These are phyloP conservation scores for Sarocladium strictum DNA, from an alignment of 2,329 filamentous ascomycete genomes.

Conservation along the genomic window DNA sequence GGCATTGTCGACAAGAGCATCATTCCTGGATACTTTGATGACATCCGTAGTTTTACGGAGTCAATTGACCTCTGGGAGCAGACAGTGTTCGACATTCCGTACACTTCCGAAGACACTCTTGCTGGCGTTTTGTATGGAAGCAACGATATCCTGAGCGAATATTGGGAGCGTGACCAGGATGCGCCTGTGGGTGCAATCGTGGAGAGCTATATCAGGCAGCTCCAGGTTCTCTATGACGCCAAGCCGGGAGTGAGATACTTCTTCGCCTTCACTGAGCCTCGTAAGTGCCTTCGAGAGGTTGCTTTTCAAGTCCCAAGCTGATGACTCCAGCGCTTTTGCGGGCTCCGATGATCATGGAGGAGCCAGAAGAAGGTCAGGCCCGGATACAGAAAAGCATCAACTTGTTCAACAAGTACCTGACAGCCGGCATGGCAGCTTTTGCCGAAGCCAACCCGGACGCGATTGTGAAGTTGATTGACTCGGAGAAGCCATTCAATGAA, in stretches of 20 bases:
- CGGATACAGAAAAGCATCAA: not conserved
- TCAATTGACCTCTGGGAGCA: conserved; percentile 29
- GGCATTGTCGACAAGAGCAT: conserved; percentile 43
- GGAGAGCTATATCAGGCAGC: conserved; percentile 34
- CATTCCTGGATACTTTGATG: conserved; percentile 39
- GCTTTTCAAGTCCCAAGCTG: not conserved
- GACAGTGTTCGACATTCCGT: conserved; percentile 26
- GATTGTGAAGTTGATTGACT: not conserved
- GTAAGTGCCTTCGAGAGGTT: conserved; percentile 16
- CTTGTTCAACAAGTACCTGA: not conserved
- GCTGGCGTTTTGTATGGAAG: conserved; percentile 50
- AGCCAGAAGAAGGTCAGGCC: not conserved
- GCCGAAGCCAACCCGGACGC: not conserved
- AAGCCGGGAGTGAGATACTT: conserved; percentile 38
- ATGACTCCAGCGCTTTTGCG: not conserved
- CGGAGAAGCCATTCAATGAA: conserved; percentile 25
- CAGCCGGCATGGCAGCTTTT: not conserved
- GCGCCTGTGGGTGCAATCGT: conserved; percentile 30
- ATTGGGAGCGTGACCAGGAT: conserved; percentile 24
- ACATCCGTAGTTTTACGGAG: conserved; percentile 45
- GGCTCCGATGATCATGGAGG: not conserved
- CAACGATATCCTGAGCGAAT: conserved; percentile 49
- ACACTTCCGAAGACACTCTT: conserved; percentile 33
- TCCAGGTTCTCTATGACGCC: conserved; percentile 35
- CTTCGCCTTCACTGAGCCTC: conserved; percentile 40